Evolutionary conservation across 2,329 filamentous ascomycete genomes (phyloP).

Genomic region (Aureobasidium zeae): DNA sequence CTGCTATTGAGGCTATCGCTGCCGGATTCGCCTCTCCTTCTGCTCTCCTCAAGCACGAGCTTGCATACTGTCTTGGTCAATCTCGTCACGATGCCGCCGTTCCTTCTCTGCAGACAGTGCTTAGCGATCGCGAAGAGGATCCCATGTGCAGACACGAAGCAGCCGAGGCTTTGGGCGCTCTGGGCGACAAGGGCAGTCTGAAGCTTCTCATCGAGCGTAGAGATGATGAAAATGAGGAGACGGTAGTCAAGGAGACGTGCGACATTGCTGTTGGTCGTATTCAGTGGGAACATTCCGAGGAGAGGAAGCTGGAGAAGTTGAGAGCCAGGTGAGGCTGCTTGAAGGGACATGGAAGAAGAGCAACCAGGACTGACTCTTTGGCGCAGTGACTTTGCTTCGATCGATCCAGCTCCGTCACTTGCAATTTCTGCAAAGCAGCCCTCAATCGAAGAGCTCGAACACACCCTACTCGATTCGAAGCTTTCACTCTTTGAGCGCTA

Average conservation of each 20-base stretch:
- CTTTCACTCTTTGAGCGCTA: slow-evolving; percentile 85
- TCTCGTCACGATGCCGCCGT: slow-evolving; percentile 69
- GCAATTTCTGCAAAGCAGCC: slow-evolving; percentile 53
- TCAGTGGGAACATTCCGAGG: slow-evolving; percentile 77
- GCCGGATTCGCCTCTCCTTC: slow-evolving; percentile 78
- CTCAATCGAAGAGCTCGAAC: slow-evolving; percentile 65
- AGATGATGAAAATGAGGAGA: slow-evolving; percentile 65
- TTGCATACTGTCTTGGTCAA: slow-evolving; percentile 94
- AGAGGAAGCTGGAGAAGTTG: slow-evolving; percentile 64
- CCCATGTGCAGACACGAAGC: slow-evolving; percentile 95
- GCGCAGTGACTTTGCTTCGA: slow-evolving; percentile 80
- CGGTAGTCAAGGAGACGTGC: slow-evolving; percentile 86
- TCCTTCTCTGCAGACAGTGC: slow-evolving; percentile 60
- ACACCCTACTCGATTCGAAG: slow-evolving; percentile 66
- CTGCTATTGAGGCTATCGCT: slow-evolving; percentile 71
- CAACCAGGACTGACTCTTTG: slow-evolving; percentile 17
- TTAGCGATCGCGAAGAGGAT: slow-evolving; percentile 75
- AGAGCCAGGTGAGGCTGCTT: slow-evolving; percentile 58
- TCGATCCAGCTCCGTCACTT: slow-evolving; percentile 88
- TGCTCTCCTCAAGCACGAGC: slow-evolving; percentile 86
- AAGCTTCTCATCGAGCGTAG: slow-evolving; percentile 63
- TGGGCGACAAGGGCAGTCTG: slow-evolving; percentile 67
- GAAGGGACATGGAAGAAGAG: not conserved
- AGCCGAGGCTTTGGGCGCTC: slow-evolving; percentile 83
- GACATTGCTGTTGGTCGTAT: slow-evolving; percentile 94